A percentile compares a stretch with the other conserved stretches of the same genome.
phyloP scores from a whole-genome alignment of 78 protist species.

The Protostelium mycophagum region DNA sequence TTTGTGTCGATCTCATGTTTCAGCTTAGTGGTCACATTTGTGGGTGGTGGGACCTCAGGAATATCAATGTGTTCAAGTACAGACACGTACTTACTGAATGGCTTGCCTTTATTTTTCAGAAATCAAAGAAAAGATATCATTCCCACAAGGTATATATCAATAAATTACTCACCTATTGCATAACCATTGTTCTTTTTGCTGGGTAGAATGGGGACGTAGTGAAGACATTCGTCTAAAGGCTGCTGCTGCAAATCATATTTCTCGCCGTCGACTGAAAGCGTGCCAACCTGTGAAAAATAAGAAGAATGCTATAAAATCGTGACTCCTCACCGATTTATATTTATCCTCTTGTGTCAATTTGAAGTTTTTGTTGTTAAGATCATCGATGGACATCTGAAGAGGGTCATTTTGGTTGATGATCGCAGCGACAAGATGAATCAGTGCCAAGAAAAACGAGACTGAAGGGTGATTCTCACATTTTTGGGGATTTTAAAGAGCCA shows the following conservation, averaged over 20 bases:
- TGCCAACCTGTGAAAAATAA: neutral
- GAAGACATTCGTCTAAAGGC: neutral
- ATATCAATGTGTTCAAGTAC: neutral
- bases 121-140: neutral
- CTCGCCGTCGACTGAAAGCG: neutral
- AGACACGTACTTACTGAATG: neutral
- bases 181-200: neutral
- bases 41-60: neutral
- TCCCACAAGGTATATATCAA: too few relatives aligned
- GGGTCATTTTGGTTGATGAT: too few relatives aligned
- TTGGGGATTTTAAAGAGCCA: neutral
- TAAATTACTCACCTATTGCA: neutral
- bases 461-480: too few relatives aligned
- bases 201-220: neutral
- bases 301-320: neutral
- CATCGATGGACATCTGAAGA: neutral
- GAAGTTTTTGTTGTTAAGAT: neutral
- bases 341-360: neutral
- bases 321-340: too few relatives aligned
- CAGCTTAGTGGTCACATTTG: neutral
- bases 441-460: too few relatives aligned
- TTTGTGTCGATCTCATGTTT: neutral
- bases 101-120: neutral
- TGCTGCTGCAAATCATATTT: neutral
- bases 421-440: too few relatives aligned